phyloP scores from a whole-genome alignment of 208 protist genomes.

The Lotmaria passim region DNA sequence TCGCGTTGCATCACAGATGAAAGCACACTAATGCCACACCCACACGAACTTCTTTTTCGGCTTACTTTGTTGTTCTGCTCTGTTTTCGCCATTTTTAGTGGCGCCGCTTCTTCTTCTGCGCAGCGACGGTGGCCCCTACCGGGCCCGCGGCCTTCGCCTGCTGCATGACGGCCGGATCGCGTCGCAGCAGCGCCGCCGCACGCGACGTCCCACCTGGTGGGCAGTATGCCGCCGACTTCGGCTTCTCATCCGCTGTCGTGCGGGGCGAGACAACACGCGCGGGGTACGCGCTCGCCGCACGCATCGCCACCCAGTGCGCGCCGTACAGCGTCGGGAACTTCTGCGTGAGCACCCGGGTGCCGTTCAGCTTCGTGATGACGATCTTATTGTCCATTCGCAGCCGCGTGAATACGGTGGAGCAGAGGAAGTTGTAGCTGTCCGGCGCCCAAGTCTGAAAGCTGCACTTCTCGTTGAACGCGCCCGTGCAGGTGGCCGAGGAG shows the following conservation, averaged over 20 bases:
- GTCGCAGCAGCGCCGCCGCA: conserved; percentile 63
- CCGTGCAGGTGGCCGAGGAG: conserved; percentile 44
- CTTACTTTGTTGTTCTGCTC: no score
- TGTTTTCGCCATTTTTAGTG: conserved; percentile 25
- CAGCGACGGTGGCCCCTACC: conserved; percentile 60
- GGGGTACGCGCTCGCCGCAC: conserved; percentile 40
- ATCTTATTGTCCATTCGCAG: conserved; percentile 89
- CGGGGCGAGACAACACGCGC: conserved; percentile 53
- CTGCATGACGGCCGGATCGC: conserved; percentile 48
- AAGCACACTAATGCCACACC: background rate
- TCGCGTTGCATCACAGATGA: background rate
- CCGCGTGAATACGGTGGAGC: conserved; percentile 80
- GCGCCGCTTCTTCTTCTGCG: conserved; percentile 52
- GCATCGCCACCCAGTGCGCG: conserved; percentile 75
- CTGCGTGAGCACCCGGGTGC: conserved; percentile 66
- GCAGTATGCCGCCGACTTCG: conserved; percentile 79
- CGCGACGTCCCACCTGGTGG: conserved; percentile 68
- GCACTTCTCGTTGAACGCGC: conserved; percentile 88
- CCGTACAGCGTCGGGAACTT: conserved; percentile 82
- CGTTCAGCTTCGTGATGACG: conserved; percentile 78
- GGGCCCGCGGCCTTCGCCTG: conserved; percentile 71
- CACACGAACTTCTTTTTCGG: no score
- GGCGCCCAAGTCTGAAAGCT: conserved; percentile 83
- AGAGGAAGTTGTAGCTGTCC: conserved; percentile 85
- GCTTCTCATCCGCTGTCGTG: conserved; percentile 34